Evolutionary conservation across 805 yeast species (phyloP), one percentile per base, ranked within the genome.

Genomic region (Kregervanrija delftensis): DNA sequence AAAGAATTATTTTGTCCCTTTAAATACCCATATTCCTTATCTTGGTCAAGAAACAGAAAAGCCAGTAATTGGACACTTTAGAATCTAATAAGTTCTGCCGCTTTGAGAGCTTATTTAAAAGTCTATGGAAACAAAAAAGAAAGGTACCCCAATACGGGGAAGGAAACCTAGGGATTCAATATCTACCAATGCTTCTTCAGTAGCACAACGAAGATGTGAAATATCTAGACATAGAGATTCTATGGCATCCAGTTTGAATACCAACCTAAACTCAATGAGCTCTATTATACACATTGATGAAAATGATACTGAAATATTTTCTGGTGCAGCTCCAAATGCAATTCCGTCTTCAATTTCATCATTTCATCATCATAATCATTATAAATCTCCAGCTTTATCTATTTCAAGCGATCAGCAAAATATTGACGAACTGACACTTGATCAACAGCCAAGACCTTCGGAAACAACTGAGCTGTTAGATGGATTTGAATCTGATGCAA

Each of bases 261-360:
- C 53, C 11, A 9, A 45, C 35, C 11, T 34, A 32, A 15, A 30
- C 32, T 6, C 37, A 30, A 30, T 41, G 41, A 35, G 49, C 3
- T 33, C 50, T 11, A 43, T 37, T 12, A 49, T 46, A 11, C 60
- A 57, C 45, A 52, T 64, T 22, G 86, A 82, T 43, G 86, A 78
- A 40, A 83, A 83, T 59, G 77, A 67, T 54, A 71, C 77, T 14
- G 95, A 85, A 59, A 78, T 83, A 68, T 85, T 74, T 60, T 79
- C 86, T 3, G 95, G 95, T 42, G 90, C 85, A 1, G 83, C 85
- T 1, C 76, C 85, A 2, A 87, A 82, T 51, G 75, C 79, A 39
- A 77, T 85, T 37, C 95, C 95, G 2, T 79, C 88, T 14, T 83
- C 91, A 1, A 81, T 85, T 49, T 77, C 86, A 0, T 77, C 89